Base-by-base conservation (phyloP, 257 asterid genomes). In the Asclepias syriaca region DNA sequence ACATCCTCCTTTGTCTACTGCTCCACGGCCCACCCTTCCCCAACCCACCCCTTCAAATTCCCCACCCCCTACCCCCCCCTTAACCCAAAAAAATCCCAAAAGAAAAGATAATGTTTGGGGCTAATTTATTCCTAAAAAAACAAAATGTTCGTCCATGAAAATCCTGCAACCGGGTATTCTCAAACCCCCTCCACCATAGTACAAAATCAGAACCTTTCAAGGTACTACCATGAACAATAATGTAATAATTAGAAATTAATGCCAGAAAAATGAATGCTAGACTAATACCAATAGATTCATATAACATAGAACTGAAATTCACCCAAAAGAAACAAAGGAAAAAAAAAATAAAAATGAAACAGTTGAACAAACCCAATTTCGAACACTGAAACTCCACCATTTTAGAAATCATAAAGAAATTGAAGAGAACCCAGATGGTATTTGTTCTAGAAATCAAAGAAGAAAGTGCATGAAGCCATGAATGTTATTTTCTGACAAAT, bases 401-500 rank as follows among this genome's bases (percentile, higher is more conserved):
- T 43, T 66, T 27, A 57, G n/a, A 13, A 51, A 65, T 16, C 56
- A 65, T 13, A 32, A 10, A 68, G 45, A 58, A n/a, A 57, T 18
- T 50, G 14, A 67, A 46, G 24, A 22, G 8, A 14, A 24, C 34
- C 64, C 64, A 58, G 53, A 74, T 40, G 27, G 15, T 56, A 56
- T 8, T 21, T 22, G n/a, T 18, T 46, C 15, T 9, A 24, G 15
- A 51, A 73, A 1, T 22, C 13, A 19, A 45, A 43, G 58, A 49
- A 32, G 22, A 74, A 29, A 32, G 51, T 18, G 24, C 46, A 43
- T 40, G 46, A 63, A 56, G 54, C 51, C 19, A 21, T 15, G 50
- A 67, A 46, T 12, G 22, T 40, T 40, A 51, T 32, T 65, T 40
- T 43, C 72, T 22, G 72, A 74, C 72, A 66, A 66, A 49, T 53